Evolutionary conservation across 2,329 filamentous ascomycete species (phyloP).

Genomic region (Cryphonectria nitschkei): DNA sequence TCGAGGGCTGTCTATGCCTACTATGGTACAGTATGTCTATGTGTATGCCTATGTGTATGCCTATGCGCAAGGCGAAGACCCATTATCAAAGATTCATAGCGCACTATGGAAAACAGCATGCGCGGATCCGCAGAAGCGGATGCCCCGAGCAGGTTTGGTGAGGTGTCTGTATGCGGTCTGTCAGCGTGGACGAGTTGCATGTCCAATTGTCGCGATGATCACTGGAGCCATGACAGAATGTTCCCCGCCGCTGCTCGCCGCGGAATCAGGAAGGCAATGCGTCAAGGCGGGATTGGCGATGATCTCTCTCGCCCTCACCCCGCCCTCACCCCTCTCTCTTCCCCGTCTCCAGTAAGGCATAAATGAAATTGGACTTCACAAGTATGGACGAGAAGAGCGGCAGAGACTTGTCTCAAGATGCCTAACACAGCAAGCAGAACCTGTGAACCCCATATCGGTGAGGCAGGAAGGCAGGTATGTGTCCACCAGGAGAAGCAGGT

Average conservation of each 20-base stretch:
- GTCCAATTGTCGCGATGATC: neutral
- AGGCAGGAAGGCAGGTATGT: neutral
- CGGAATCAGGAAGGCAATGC: neutral
- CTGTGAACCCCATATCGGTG: neutral
- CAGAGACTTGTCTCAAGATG: neutral
- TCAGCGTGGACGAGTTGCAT: neutral
- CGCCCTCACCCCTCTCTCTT: neutral
- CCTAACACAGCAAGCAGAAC: neutral
- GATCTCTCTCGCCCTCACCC: neutral
- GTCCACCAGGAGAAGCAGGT: neutral
- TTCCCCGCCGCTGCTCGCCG: slow-evolving; percentile 1
- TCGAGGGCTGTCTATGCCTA: neutral
- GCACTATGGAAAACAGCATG: neutral
- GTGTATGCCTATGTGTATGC: neutral
- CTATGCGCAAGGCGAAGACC: neutral
- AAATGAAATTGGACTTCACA: neutral
- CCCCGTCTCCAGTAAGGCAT: neutral
- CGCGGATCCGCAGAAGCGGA: neutral
- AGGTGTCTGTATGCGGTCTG: slow-evolving; percentile 4
- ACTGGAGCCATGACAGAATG: slow-evolving; percentile 7
- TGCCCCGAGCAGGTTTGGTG: neutral
- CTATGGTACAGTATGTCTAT: neutral
- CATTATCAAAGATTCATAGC: neutral
- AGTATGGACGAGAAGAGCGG: neutral
- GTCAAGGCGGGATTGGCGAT: neutral